Evolutionary conservation across 495 filamentous ascomycete genomes (phyloP).

Genomic region (Aspergillus conjunctus): DNA sequence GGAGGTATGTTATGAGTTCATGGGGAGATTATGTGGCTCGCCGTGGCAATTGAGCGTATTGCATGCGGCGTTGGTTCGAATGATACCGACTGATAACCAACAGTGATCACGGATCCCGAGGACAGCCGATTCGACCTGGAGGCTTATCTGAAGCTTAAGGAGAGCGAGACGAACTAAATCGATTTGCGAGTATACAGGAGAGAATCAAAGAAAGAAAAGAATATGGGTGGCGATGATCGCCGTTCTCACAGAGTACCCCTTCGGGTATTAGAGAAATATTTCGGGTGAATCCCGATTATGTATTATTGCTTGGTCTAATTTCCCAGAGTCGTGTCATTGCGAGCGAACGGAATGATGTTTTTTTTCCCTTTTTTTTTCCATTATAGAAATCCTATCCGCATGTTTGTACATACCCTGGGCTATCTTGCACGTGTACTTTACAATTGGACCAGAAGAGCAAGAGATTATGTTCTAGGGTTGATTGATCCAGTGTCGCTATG

Average conservation of each 20-base stretch:
- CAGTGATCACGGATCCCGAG: slow-evolving; percentile 82
- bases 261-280: slow-evolving; percentile 44
- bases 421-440: slow-evolving; percentile 50
- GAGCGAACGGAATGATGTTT: slow-evolving; percentile 50
- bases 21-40: not conserved
- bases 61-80: not conserved
- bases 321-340: slow-evolving; percentile 51
- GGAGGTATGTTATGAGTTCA: slow-evolving; percentile 57
- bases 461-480: slow-evolving; percentile 43
- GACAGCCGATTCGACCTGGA: slow-evolving; percentile 90
- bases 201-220: slow-evolving; percentile 28
- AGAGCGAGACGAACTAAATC: slow-evolving; percentile 52
- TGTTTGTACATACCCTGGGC: slow-evolving; percentile 55
- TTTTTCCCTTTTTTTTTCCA: slow-evolving; percentile 42
- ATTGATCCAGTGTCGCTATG: slow-evolving; percentile 30
- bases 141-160: slow-evolving; percentile 70
- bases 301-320: slow-evolving; percentile 55
- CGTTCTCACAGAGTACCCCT: slow-evolving; percentile 39
- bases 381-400: slow-evolving; percentile 51
- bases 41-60: not conserved
- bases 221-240: slow-evolving; percentile 35
- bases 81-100: slow-evolving; percentile 29
- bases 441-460: slow-evolving; percentile 51
- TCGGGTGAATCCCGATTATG: slow-evolving; percentile 46
- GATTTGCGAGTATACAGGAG: slow-evolving; percentile 30